These are phyloP conservation scores for Mrakia gelida DNA, from an alignment of 768 basidiomycete genomes.

Conservation along the genomic window DNA sequence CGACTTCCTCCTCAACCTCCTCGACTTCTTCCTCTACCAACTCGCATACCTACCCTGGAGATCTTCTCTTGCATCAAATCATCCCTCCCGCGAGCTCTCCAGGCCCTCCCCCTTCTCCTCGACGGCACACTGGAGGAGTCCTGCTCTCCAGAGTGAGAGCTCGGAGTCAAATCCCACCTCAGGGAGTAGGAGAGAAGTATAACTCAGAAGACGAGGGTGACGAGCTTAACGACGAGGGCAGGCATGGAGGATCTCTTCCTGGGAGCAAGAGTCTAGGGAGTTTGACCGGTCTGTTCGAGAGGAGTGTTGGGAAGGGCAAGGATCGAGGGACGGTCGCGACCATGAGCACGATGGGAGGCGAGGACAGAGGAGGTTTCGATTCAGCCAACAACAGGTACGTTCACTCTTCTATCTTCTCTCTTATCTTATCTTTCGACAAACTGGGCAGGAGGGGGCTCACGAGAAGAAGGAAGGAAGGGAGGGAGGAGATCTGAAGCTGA, in stretches of 20 bases:
- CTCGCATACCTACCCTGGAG: not conserved
- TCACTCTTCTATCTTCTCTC: too few relatives aligned
- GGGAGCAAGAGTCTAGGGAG: slow-evolving; percentile 21
- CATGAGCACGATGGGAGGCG: not conserved
- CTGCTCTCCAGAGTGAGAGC: slow-evolving; percentile 21
- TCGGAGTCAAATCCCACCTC: not conserved
- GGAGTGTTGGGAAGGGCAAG: not conserved
- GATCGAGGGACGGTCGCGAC: not conserved
- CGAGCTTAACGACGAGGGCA: not conserved
- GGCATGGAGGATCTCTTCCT: not conserved
- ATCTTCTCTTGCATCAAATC: not conserved
- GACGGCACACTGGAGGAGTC: slow-evolving; percentile 25
- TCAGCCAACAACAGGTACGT: slow-evolving; percentile 19
- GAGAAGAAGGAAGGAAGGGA: not conserved
- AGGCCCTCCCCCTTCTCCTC: slow-evolving; percentile 16
- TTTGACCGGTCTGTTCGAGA: not conserved
- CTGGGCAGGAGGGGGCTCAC: not conserved
- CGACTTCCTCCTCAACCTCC: not conserved
- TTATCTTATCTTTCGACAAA: not conserved
- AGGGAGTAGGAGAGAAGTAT: not conserved
- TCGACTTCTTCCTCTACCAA: not conserved
- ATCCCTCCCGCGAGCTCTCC: slow-evolving; percentile 8
- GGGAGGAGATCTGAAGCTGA: not conserved
- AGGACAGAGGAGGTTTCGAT: slow-evolving; percentile 3
- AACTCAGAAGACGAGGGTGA: not conserved